These are phyloP conservation scores for Pugionium dolabratum DNA, from an alignment of 345 rosid species.

Conservation along the genomic window DNA sequence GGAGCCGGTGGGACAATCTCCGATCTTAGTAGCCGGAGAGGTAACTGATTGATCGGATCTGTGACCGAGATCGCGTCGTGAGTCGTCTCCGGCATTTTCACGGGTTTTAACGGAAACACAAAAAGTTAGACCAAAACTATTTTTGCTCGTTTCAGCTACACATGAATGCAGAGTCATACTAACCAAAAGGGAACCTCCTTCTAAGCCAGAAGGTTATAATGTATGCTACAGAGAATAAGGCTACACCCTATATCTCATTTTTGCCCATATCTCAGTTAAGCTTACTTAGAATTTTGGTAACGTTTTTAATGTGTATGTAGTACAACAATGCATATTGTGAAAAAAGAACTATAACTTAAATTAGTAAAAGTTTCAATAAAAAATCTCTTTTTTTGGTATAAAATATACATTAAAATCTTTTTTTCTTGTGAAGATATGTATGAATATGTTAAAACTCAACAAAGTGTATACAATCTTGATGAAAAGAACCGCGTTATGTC, in stretches of 20 bases:
- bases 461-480: constrained; percentile 14
- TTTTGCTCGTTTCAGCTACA: constrained; percentile 8
- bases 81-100: constrained; percentile 50
- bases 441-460: constrained; percentile 1
- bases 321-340: too few species aligned
- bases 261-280: neutral
- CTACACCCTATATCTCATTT: neutral
- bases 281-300: neutral
- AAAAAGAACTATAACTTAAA: too few species aligned
- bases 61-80: constrained; percentile 36
- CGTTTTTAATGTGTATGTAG: too few species aligned
- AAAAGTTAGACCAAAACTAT: constrained; percentile 11
- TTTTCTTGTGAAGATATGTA: neutral
- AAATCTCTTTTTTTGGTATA: too few species aligned
- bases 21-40: constrained; percentile 59
- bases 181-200: too few species aligned
- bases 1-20: constrained; percentile 76
- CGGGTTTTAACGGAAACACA: constrained; percentile 34
- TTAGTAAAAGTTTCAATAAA: too few species aligned
- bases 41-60: constrained; percentile 60
- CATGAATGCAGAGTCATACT: neutral
- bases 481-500: neutral
- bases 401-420: too few species aligned
- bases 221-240: too few species aligned
- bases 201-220: neutral